Percentiles rank a stretch among this genome's conserved stretches.
phyloP scores from a whole-genome alignment of 2,329 filamentous ascomycete genomes.

The Chalaropsis ovoidea region DNA sequence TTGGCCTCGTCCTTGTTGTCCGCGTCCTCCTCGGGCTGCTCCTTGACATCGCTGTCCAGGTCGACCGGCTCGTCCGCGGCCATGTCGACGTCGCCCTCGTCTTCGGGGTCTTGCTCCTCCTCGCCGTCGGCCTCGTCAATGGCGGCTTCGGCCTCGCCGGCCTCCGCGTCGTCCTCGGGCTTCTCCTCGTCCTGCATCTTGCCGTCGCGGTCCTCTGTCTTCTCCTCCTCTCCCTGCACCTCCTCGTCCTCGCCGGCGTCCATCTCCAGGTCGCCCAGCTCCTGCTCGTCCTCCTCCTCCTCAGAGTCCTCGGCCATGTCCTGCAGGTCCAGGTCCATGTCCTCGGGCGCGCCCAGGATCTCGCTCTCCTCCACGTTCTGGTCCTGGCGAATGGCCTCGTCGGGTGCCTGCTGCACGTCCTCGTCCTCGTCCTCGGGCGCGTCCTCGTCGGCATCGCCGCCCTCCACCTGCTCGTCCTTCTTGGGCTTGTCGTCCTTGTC shows the following conservation, averaged over 20 bases:
- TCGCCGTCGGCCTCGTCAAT: constrained; percentile 30
- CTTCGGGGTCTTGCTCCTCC: constrained; percentile 30
- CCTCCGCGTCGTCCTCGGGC: constrained; percentile 43
- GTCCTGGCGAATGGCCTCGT: constrained; percentile 52
- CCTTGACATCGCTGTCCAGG: constrained; percentile 32
- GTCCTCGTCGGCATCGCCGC: constrained; percentile 27
- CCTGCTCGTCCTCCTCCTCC: constrained; percentile 36
- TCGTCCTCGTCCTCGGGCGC: constrained; percentile 34
- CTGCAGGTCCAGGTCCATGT: constrained; percentile 76
- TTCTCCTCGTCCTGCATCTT: constrained; percentile 53
- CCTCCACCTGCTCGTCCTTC: constrained; percentile 43
- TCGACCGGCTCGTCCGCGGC: constrained; percentile 28
- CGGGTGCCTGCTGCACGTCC: constrained; percentile 44
- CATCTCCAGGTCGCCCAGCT: constrained; percentile 48
- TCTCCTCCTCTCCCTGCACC: constrained; percentile 33
- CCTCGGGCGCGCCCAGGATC: constrained; percentile 72
- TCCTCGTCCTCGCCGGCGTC: constrained; percentile 34
- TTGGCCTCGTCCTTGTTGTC: constrained; percentile 45
- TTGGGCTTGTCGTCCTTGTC: constrained; percentile 36
- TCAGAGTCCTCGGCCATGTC: constrained; percentile 41
- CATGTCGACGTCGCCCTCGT: constrained; percentile 24
- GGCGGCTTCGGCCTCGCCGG: constrained; percentile 42
- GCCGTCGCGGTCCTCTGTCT: constrained; percentile 32
- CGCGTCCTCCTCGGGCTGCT: constrained; percentile 33
- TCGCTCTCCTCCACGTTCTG: constrained; percentile 74